phyloP scores from a whole-genome alignment of 108 stramenopile genomes.

The Aurantiochytrium sp. region DNA sequence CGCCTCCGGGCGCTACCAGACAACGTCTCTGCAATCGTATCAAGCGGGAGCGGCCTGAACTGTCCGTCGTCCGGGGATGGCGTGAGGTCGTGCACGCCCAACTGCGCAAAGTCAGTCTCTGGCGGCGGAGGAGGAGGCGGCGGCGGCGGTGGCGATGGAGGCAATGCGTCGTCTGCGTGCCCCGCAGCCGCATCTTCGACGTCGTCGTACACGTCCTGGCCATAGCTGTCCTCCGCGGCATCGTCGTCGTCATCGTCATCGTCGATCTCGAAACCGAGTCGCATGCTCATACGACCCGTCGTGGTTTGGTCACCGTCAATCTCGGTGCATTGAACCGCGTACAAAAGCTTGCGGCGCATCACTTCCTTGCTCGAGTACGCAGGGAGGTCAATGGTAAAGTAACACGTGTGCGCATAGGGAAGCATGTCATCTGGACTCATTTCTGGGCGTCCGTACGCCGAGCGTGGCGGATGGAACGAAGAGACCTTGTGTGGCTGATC shows the following conservation, averaged over 20 bases:
- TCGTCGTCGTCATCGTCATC: slow-evolving; percentile 10
- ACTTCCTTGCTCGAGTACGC: slow-evolving; percentile 44
- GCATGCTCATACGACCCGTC: background rate
- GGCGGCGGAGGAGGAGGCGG: background rate
- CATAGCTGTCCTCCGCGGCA: background rate
- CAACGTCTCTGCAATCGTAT: background rate
- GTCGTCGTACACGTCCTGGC: background rate
- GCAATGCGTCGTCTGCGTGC: background rate
- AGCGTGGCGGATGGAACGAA: background rate
- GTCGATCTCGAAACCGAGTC: background rate
- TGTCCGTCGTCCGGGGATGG: background rate
- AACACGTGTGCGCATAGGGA: slow-evolving; percentile 51
- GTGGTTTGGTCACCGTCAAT: slow-evolving; percentile 9
- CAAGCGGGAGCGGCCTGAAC: background rate
- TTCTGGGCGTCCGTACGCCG: background rate
- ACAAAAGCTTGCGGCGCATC: slow-evolving; percentile 46
- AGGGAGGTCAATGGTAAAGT: slow-evolving; percentile 55
- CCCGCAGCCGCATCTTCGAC: background rate
- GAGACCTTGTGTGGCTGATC: slow-evolving; percentile 35
- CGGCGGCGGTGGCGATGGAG: background rate
- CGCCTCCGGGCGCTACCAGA: background rate
- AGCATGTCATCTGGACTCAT: background rate
- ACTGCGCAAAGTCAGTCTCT: background rate
- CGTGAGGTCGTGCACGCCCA: background rate
- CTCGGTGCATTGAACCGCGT: background rate